phyloP scores from a whole-genome alignment of 495 filamentous ascomycete species.

The Trichoderma virens region DNA sequence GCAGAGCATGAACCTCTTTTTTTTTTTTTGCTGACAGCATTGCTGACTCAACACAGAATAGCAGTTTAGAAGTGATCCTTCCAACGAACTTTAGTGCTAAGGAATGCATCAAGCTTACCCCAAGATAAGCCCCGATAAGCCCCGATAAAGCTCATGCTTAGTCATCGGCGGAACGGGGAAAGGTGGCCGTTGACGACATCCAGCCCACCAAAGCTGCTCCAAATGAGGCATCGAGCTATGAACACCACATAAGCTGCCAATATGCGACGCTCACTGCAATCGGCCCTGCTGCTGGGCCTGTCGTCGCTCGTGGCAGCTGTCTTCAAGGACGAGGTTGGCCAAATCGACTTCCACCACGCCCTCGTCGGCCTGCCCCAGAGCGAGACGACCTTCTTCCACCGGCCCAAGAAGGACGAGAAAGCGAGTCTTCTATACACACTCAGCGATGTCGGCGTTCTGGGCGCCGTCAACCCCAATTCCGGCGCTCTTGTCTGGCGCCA shows the following conservation, averaged over 20 bases:
- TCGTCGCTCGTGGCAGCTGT: conserved; percentile 52
- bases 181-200: conserved; percentile 7
- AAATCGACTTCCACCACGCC: conserved; percentile 87
- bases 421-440: conserved; percentile 89
- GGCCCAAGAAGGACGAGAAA: conserved; percentile 67
- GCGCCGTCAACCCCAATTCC: conserved; percentile 81
- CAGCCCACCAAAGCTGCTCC: conserved; percentile 7
- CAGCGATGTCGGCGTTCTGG: conserved; percentile 70
- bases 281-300: conserved; percentile 26
- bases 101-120: too few relatives aligned
- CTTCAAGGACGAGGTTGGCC: conserved; percentile 83
- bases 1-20: too few relatives aligned
- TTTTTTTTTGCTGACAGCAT: too few relatives aligned
- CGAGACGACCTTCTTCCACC: conserved; percentile 90
- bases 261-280: neutral
- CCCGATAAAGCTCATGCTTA: neutral
- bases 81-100: too few relatives aligned
- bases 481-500: conserved; percentile 85
- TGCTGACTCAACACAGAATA: too few relatives aligned
- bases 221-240: neutral
- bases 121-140: too few relatives aligned
- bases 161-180: neutral
- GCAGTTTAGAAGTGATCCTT: too few relatives aligned
- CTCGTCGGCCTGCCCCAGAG: conserved; percentile 74
- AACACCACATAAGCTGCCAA: neutral